A percentile compares a stretch with the other conserved stretches of the same genome.
Evolutionary conservation across 306 rosid genomes (phyloP).

Genomic region (Castanea crenata): DNA sequence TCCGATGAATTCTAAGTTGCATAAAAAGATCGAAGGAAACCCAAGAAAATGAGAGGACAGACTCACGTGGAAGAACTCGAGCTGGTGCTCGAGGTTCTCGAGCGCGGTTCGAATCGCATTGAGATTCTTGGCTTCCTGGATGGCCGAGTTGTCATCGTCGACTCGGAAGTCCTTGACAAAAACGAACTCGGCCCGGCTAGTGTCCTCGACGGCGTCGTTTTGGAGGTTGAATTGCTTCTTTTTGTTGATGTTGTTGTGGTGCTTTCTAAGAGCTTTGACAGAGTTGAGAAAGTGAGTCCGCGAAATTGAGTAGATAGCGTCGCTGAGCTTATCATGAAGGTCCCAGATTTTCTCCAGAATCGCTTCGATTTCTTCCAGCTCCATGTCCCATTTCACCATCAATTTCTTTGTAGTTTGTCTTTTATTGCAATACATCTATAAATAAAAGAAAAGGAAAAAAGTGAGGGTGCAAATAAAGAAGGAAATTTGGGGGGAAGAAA

Average conservation of each 20-base stretch:
- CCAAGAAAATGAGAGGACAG: background rate
- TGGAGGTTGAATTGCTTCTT: conserved; percentile 1
- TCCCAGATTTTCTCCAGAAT: conserved; percentile 92
- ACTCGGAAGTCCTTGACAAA: conserved; percentile 55
- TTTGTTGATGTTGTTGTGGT: background rate
- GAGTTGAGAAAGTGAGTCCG: conserved; percentile 80
- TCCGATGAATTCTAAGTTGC: too few relatives aligned
- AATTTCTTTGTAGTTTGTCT: too few relatives aligned
- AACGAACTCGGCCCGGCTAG: conserved; percentile 44
- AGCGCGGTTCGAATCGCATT: conserved; percentile 79
- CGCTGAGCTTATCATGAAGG: conserved; percentile 94
- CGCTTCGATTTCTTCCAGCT: conserved; percentile 77
- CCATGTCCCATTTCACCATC: conserved; percentile 23
- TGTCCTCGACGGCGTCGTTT: conserved; percentile 3
- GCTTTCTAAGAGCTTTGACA: conserved; percentile 39
- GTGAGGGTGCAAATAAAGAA: too few relatives aligned
- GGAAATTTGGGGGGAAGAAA: too few relatives aligned
- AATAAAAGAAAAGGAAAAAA: too few relatives aligned
- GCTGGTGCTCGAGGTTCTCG: conserved; percentile 95
- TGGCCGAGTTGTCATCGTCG: conserved; percentile 37
- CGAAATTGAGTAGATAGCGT: conserved; percentile 84
- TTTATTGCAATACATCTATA: too few relatives aligned
- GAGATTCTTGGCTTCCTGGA: conserved; percentile 82
- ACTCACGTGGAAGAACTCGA: conserved; percentile 82
- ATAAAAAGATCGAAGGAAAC: background rate